Conservation (phyloP, 805 yeast genomes). For the Candida rishiriensis region DNA sequence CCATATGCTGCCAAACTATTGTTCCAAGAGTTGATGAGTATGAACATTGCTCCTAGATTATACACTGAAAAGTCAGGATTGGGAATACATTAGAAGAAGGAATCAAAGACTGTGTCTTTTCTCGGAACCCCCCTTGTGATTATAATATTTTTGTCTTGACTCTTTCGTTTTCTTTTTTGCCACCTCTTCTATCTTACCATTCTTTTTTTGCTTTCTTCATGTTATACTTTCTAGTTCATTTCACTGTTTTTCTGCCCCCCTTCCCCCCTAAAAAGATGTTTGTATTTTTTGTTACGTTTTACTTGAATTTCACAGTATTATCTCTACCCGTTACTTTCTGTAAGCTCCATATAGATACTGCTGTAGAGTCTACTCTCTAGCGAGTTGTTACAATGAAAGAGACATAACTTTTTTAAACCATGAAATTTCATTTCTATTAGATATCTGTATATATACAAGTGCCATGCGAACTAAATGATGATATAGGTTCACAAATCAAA, state of each 20-base stretch:
- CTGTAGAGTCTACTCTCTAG: too few species aligned
- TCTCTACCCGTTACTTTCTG: too few species aligned
- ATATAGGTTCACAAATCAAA: neutral
- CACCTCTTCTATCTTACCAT: neutral
- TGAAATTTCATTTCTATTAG: too few species aligned
- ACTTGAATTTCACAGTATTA: too few species aligned
- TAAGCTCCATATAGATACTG: too few species aligned
- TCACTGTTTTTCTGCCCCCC: neutral
- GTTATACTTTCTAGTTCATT: neutral
- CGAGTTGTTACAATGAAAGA: too few species aligned
- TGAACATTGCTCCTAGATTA: slow-evolving; percentile 96
- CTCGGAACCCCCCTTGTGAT: neutral
- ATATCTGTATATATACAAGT: slow-evolving; percentile 7
- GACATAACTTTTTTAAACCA: too few species aligned
- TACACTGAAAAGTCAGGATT: slow-evolving; percentile 66
- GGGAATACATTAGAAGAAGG: slow-evolving; percentile 22
- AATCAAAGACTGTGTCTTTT: neutral
- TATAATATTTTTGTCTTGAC: neutral
- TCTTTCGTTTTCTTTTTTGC: neutral
- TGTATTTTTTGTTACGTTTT: neutral
- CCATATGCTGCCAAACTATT: slow-evolving; percentile 98
- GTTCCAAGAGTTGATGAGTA: slow-evolving; percentile 99
- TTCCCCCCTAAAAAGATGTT: neutral
- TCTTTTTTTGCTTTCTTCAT: neutral
- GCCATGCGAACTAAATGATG: neutral